A percentile compares a stretch with the other conserved stretches of the same genome.
phyloP scores from a whole-genome alignment of 257 asterid species.

The Nicotiana undulata region DNA sequence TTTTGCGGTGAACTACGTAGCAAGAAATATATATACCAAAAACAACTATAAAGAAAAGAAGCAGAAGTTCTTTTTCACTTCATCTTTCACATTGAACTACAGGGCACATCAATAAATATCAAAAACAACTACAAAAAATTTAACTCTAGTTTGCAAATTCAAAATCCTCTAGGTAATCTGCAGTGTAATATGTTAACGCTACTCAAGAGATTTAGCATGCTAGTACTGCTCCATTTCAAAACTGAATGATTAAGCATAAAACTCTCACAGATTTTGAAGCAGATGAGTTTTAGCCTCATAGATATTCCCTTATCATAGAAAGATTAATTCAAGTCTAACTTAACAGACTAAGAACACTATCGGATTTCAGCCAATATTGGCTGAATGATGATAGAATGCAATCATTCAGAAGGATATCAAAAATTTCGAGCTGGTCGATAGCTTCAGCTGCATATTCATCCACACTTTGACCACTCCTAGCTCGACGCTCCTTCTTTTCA shows the following conservation, averaged over 20 bases:
- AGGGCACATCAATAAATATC: background rate
- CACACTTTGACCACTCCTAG: constrained; percentile 40
- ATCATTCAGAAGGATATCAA: constrained; percentile 65
- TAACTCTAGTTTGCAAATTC: background rate
- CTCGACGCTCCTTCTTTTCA: constrained; percentile 74
- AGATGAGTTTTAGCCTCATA: background rate
- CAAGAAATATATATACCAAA: background rate
- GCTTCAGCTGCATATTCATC: constrained; percentile 56
- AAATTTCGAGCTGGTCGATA: constrained; percentile 74
- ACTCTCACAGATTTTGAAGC: background rate
- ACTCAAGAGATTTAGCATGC: background rate
- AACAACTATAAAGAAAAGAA: background rate
- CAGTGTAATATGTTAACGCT: background rate
- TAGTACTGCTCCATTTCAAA: background rate
- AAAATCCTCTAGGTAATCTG: background rate
- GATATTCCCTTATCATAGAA: background rate
- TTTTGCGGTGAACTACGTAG: background rate
- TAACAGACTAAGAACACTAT: background rate
- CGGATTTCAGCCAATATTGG: background rate
- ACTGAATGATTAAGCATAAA: background rate
- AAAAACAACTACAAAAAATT: background rate
- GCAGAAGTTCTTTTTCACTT: background rate
- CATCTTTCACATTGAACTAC: constrained; percentile 1
- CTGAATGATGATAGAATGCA: background rate
- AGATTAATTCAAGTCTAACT: background rate